phyloP scores from a whole-genome alignment of 805 yeast genomes.

The Kregervanrija delftensis region DNA sequence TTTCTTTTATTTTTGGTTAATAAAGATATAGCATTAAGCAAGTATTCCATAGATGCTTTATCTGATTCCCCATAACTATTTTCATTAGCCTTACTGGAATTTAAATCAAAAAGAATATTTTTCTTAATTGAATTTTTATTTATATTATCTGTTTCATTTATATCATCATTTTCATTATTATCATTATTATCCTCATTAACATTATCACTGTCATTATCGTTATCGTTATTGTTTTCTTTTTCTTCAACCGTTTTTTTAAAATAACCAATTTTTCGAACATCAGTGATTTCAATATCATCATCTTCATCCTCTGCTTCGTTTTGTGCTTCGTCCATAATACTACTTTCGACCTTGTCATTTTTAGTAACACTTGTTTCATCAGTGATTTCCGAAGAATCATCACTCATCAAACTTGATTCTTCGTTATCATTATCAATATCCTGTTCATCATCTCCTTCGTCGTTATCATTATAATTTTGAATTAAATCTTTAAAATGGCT shows the following conservation, averaged over 20 bases:
- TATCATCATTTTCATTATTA: background rate
- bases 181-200: background rate
- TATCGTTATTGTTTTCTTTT: background rate
- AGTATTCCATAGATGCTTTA: slow-evolving; percentile 14
- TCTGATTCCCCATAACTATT: slow-evolving; percentile 1
- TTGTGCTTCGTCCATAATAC: too few relatives aligned
- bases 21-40: slow-evolving; percentile 14
- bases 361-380: too few relatives aligned
- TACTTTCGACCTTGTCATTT: too few relatives aligned
- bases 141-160: background rate
- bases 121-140: background rate
- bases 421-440: background rate
- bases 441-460: background rate
- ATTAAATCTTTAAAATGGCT: too few relatives aligned
- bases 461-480: background rate
- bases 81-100: background rate
- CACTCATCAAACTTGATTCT: background rate
- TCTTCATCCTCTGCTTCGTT: slow-evolving; percentile 1
- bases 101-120: background rate
- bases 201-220: background rate
- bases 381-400: too few relatives aligned
- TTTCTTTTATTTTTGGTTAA: slow-evolving; percentile 7
- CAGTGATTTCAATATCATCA: slow-evolving; percentile 10
- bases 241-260: too few relatives aligned
- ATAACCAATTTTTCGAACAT: slow-evolving; percentile 3